Evolutionary conservation across 176 grass and related monocot species (phyloP).

Genomic region (Avena insularis): DNA sequence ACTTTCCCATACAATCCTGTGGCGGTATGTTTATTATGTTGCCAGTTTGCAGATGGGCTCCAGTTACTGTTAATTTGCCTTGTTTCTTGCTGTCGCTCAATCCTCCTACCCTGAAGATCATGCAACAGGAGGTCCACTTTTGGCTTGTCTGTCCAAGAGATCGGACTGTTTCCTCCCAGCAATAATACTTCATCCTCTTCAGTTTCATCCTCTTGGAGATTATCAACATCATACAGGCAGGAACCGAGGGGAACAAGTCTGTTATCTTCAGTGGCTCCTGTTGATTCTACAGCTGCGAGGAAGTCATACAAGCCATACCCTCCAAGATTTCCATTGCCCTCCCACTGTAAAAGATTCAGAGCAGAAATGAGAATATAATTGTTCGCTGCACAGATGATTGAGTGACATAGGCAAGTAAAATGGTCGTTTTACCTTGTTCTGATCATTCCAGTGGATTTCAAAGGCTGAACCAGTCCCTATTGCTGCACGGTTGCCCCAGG

Average conservation of each 20-base stretch:
- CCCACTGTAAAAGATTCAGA: conserved; percentile 47
- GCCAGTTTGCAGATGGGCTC: conserved; percentile 37
- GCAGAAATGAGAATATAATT: neutral
- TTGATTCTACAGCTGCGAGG: conserved; percentile 44
- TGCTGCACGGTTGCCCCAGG: conserved; percentile 57
- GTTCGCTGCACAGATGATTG: neutral
- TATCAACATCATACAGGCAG: conserved; percentile 61
- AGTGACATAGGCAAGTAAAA: conserved; percentile 22
- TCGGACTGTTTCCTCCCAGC: conserved; percentile 37
- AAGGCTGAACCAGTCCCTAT: conserved; percentile 66
- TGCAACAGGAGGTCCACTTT: conserved; percentile 2
- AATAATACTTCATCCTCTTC: conserved; percentile 34
- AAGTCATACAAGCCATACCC: conserved; percentile 61
- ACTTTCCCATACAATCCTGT: neutral
- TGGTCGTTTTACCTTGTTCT: conserved; percentile 26
- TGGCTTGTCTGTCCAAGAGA: conserved; percentile 47
- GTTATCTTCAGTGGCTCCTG: conserved; percentile 37
- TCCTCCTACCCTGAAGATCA: conserved; percentile 26
- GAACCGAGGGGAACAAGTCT: conserved; percentile 24
- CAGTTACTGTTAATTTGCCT: conserved; percentile 7
- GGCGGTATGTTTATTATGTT: conserved; percentile 12
- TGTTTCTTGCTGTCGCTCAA: neutral
- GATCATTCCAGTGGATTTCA: conserved; percentile 65
- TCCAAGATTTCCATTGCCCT: conserved; percentile 35
- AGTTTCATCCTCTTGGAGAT: conserved; percentile 42